Conservation (phyloP, 225 moss, liverwort and hornwort species). For the Climacium dendroides region DNA sequence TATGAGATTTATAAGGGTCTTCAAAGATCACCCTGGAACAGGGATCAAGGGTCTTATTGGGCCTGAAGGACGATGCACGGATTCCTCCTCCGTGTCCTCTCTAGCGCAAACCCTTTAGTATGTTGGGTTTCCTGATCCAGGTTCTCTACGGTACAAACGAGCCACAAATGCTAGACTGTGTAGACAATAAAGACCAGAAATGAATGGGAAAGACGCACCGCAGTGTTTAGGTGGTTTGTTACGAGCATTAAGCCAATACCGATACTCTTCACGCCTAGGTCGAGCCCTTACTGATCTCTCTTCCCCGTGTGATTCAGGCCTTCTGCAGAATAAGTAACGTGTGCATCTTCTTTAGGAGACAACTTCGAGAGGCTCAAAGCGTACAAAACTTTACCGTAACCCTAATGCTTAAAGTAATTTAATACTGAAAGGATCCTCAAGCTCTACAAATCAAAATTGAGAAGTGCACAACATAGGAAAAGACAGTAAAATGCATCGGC, state of each 20-base stretch:
- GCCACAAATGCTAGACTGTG: neutral
- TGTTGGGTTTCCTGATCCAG: neutral
- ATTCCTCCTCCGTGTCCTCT: neutral
- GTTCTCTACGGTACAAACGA: neutral
- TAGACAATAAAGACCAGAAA: neutral
- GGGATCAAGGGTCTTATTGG: neutral
- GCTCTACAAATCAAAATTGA: neutral
- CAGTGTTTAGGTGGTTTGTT: conserved; percentile 22
- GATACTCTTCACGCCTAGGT: conserved; percentile 32
- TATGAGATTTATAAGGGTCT: neutral
- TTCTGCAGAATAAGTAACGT: neutral
- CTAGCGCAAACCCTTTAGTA: neutral
- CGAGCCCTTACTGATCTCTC: conserved; percentile 27
- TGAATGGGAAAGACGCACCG: conserved; percentile 21
- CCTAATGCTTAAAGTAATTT: neutral
- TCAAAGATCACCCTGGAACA: neutral
- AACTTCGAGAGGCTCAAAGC: neutral
- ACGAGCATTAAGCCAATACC: conserved; percentile 59
- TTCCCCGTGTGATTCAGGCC: neutral
- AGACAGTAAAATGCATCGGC: neutral
- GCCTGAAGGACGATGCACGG: neutral
- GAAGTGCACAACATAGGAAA: neutral
- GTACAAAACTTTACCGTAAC: neutral
- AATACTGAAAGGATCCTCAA: neutral
- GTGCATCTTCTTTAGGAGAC: neutral